Percentiles rank a stretch among this genome's conserved stretches.
Evolutionary conservation across 192 early-diverging fungal species (phyloP).

Genomic region (Coemansia aciculifera): DNA sequence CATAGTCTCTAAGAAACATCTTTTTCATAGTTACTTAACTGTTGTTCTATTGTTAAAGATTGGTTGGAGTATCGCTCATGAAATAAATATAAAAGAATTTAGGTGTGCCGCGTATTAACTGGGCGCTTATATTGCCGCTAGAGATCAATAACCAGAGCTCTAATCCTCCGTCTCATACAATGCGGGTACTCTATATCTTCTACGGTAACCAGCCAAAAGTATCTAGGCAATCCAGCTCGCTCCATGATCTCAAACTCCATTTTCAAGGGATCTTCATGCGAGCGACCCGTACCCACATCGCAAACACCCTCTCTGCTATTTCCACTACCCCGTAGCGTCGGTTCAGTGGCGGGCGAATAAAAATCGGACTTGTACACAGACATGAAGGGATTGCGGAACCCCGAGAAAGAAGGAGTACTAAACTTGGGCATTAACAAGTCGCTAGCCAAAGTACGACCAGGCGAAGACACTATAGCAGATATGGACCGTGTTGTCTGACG

Average conservation of each 20-base stretch:
- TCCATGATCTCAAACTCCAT: slow-evolving; percentile 45
- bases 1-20: no score
- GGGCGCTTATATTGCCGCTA: slow-evolving; percentile 25
- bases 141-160: slow-evolving; percentile 37
- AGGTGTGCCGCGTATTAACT: not conserved
- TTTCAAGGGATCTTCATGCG: slow-evolving; percentile 37
- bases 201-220: slow-evolving; percentile 55
- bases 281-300: not conserved
- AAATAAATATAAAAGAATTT: not conserved
- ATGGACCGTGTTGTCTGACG: no score
- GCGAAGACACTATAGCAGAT: slow-evolving; percentile 3
- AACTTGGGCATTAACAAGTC: slow-evolving; percentile 47
- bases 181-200: slow-evolving; percentile 57
- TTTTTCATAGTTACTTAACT: no score
- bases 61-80: not conserved
- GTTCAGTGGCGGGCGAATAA: not conserved
- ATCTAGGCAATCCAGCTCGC: slow-evolving; percentile 41
- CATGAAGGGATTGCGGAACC: slow-evolving; percentile 38
- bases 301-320: not conserved
- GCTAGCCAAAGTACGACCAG: slow-evolving; percentile 39
- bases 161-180: slow-evolving; percentile 46
- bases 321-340: slow-evolving; percentile 10
- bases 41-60: no score
- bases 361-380: not conserved
- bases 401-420: slow-evolving; percentile 25